phyloP scores from a whole-genome alignment of 140 eudicot genomes.

The Senecio squalidus region DNA sequence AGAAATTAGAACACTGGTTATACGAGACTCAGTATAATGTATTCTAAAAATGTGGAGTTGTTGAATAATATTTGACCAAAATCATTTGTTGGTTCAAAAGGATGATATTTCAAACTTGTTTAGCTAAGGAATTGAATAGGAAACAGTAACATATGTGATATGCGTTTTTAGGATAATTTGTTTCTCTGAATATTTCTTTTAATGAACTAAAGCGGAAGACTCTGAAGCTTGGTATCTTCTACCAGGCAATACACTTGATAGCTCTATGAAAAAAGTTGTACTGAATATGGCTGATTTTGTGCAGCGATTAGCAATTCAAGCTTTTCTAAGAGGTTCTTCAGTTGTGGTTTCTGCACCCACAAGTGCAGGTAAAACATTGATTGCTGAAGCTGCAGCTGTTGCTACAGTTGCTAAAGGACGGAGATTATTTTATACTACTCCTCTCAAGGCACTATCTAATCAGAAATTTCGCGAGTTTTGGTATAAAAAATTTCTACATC shows the following conservation, averaged over 20 bases:
- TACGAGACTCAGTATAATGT: too few species aligned
- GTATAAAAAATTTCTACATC: slow-evolving; percentile 29
- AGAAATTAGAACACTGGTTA: too few species aligned
- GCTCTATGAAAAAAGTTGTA: neutral
- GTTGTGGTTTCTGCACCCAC: slow-evolving; percentile 99
- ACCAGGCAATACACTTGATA: neutral
- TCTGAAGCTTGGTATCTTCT: neutral
- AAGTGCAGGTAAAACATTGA: slow-evolving; percentile 97
- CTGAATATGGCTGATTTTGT: slow-evolving; percentile 9
- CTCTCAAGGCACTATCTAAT: slow-evolving; percentile 94
- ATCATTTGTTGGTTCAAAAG: too few species aligned
- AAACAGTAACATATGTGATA: neutral
- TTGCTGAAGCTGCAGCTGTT: slow-evolving; percentile 98
- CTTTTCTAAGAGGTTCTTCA: slow-evolving; percentile 91
- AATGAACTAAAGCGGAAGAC: neutral
- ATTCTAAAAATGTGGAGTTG: too few species aligned
- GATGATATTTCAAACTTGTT: too few species aligned
- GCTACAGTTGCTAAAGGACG: slow-evolving; percentile 90
- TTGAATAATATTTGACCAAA: too few species aligned
- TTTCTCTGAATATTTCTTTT: neutral
- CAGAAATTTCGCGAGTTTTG: slow-evolving; percentile 97
- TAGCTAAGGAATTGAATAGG: too few species aligned
- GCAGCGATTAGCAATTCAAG: slow-evolving; percentile 84
- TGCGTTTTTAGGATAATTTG: neutral
- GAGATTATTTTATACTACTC: slow-evolving; percentile 91